phyloP scores from a whole-genome alignment of 2,329 filamentous ascomycete species.

The Fusarium succisae region DNA sequence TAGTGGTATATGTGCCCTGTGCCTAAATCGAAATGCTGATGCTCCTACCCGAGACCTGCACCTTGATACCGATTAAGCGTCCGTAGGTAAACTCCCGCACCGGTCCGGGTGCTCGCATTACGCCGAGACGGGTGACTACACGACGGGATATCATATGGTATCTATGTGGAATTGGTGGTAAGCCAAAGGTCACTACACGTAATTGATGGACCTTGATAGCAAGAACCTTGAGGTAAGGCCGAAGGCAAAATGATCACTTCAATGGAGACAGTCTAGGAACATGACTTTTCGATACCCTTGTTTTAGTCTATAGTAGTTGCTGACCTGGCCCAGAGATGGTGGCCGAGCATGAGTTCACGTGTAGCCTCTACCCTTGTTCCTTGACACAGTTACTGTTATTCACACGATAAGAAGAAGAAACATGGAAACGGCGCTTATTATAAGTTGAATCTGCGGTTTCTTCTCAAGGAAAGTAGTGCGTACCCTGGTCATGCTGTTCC shows the following conservation, averaged over 20 bases:
- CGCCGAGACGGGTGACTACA: slow-evolving; percentile 15
- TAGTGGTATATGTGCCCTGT: neutral
- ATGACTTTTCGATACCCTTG: neutral
- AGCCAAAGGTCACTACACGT: neutral
- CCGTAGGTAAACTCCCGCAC: neutral
- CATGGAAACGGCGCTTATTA: neutral
- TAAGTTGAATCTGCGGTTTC: too few relatives aligned
- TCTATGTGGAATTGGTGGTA: neutral
- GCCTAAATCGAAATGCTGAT: slow-evolving; percentile 4
- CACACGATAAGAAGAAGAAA: neutral
- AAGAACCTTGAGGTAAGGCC: neutral
- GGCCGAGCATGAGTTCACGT: neutral
- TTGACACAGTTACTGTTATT: neutral
- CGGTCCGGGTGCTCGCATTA: slow-evolving; percentile 7
- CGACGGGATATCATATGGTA: slow-evolving; percentile 7
- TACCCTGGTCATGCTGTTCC: neutral
- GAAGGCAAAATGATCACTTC: neutral
- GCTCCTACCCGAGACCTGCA: slow-evolving; percentile 29
- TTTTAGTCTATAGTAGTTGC: neutral
- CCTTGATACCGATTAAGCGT: slow-evolving; percentile 22
- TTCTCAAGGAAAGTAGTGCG: neutral
- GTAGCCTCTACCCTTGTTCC: neutral
- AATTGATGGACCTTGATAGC: neutral
- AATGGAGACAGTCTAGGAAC: neutral
- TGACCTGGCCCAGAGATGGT: neutral